These are phyloP conservation scores for Amanita pallidorosea DNA, from an alignment of 768 basidiomycete species.

Conservation along the genomic window DNA sequence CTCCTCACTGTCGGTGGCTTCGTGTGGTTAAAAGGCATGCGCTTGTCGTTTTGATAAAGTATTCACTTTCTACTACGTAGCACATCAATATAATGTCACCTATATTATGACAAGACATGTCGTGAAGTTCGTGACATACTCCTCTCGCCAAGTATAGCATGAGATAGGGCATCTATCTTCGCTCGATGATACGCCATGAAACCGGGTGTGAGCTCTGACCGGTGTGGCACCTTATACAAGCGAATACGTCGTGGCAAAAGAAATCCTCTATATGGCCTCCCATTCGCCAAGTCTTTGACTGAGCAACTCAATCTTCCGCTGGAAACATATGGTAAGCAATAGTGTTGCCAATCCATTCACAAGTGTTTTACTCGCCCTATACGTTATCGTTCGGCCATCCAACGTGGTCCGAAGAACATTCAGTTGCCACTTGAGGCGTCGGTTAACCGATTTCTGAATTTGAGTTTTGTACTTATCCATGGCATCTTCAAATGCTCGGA, in stretches of 20 bases:
- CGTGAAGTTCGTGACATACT: background rate
- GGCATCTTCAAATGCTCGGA: constrained; percentile 53
- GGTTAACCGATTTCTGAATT: constrained; percentile 37
- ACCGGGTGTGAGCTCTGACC: constrained; percentile 47
- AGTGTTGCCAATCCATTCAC: background rate
- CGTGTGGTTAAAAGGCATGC: constrained; percentile 54
- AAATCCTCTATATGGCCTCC: constrained; percentile 26
- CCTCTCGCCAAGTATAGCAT: background rate
- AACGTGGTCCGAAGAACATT: constrained; percentile 49
- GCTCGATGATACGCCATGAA: constrained; percentile 71
- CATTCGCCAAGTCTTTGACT: constrained; percentile 54
- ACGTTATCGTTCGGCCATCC: constrained; percentile 56
- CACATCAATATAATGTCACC: background rate
- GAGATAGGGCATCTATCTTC: constrained; percentile 15
- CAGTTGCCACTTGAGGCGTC: constrained; percentile 63
- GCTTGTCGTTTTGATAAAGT: constrained; percentile 20
- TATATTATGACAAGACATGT: background rate
- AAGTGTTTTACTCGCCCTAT: constrained; percentile 36
- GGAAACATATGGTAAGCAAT: constrained; percentile 7
- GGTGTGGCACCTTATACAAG: constrained; percentile 73
- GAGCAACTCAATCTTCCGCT: constrained; percentile 60
- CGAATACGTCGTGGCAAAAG: constrained; percentile 17
- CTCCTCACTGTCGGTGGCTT: constrained; percentile 43
- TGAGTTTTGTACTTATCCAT: constrained; percentile 30
- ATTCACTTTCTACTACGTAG: background rate